phyloP scores from a whole-genome alignment of 2,329 filamentous ascomycete genomes.

The Sporothrix schenckii region DNA sequence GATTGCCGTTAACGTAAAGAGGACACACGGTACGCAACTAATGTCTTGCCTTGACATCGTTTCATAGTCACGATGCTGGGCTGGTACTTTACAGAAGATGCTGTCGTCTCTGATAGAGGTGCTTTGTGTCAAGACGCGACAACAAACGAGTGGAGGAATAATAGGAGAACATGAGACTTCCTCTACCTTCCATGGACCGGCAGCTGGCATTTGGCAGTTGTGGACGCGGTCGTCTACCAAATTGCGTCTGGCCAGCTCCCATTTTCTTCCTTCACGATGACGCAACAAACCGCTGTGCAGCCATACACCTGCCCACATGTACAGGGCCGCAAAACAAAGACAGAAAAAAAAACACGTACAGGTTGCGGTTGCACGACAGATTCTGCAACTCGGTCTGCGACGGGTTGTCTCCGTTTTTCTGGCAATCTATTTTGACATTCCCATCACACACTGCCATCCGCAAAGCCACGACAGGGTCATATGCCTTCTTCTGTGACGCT shows the following conservation, averaged over 20 bases:
- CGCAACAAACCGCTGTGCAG: conserved; percentile 9
- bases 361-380: conserved; percentile 21
- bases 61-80: background rate
- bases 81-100: background rate
- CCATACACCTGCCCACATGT: conserved; percentile 6
- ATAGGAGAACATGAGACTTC: background rate
- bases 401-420: background rate
- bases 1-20: background rate
- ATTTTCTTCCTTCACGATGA: background rate
- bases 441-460: background rate
- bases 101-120: conserved; percentile 2
- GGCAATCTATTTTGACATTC: background rate
- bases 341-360: background rate
- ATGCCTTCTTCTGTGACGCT: background rate
- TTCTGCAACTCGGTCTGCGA: conserved; percentile 24
- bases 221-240: background rate
- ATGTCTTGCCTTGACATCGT: background rate
- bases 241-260: background rate
- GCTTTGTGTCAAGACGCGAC: background rate
- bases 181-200: too few relatives aligned
- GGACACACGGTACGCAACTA: background rate
- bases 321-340: background rate
- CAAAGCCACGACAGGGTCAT: background rate
- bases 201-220: background rate
- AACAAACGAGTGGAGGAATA: background rate